Evolutionary conservation across 2,329 filamentous ascomycete genomes (phyloP), one percentile per base, ranked within the genome.

Genomic region (Fonsecaea nubica): DNA sequence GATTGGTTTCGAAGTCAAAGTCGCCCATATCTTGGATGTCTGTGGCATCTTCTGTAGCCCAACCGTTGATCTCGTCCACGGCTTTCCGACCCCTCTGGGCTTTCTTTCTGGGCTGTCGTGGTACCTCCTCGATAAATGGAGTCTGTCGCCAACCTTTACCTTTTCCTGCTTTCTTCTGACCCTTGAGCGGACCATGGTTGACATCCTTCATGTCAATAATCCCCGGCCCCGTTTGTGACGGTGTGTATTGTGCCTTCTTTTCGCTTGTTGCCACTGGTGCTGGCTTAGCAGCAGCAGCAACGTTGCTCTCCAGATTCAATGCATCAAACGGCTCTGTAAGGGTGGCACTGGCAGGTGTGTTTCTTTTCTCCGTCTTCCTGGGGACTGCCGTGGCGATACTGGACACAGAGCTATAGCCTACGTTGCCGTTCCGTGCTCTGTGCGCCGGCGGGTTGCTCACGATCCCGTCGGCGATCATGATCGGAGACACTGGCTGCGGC

Each of bases 1-100:
- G 84, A 71, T 93, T 93, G 62, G 88, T 89, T 73, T 92, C 89
- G 74, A 98, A 98, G 77, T 98, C 94, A 73, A 98, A 98, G 68
- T 98, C 95, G 10, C 91, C 92, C 83, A 95, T 87, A 76, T 96
- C 94, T 79, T 94, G 92, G 25, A 95, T 92, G 76, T 98, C 95
- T 0, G 92, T 97, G 25, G 94, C 93, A 75, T 98, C 94, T 76
- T 97, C 95, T 0, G 94, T 97, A 3, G 92, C 93, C 93, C 94
- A 98, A 3, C 92, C 94, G 76, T 92, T 96, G 52, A 92, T 79
- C 62, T 85, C 82, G 64, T 87, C 84, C 8, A 73, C 86, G 38
- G 74, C 69, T 71, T 80, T 79, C 71, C 78, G 75, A 78, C 78
- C 74, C 68, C 77, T 76, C 68, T 80, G 81, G 64, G 80, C 81